Evolutionary conservation across 257 asterid species (phyloP).

Genomic region (Lithospermum erythrorhizon): DNA sequence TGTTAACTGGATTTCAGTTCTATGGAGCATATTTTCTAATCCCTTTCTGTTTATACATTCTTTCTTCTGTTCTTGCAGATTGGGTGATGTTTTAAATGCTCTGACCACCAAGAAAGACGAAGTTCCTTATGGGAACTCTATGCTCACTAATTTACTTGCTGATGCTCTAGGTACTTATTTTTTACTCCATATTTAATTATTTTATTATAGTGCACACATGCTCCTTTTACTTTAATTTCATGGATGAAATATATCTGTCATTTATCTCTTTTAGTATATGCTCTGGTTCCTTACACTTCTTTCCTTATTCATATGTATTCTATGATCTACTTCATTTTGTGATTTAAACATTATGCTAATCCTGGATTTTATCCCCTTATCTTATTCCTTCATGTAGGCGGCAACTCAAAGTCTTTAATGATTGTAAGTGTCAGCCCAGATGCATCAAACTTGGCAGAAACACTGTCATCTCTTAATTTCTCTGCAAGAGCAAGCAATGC

Average conservation of each 20-base stretch:
- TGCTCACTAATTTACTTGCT: slow-evolving; percentile 73
- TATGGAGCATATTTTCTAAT: slow-evolving; percentile 7
- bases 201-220: not conserved
- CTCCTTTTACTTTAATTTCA: too few species aligned
- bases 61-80: slow-evolving; percentile 46
- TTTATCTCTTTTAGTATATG: too few species aligned
- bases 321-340: slow-evolving; percentile 3
- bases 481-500: slow-evolving; percentile 92
- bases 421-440: slow-evolving; percentile 69
- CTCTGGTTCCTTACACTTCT: slow-evolving; percentile 14
- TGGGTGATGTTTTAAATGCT: slow-evolving; percentile 96
- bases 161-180: slow-evolving; percentile 65
- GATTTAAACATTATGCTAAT: slow-evolving; percentile 1
- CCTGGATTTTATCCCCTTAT: not conserved
- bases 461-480: slow-evolving; percentile 80
- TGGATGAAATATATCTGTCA: too few species aligned
- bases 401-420: slow-evolving; percentile 84
- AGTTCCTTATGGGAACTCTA: slow-evolving; percentile 76
- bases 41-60: slow-evolving; percentile 14
- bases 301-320: not conserved
- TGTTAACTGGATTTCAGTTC: not conserved
- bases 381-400: slow-evolving; percentile 51
- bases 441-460: slow-evolving; percentile 61
- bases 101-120: slow-evolving; percentile 66
- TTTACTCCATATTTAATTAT: slow-evolving; percentile 4